phyloP scores from a whole-genome alignment of 225 moss, liverwort and hornwort genomes.

The Marchantia paleacea region DNA sequence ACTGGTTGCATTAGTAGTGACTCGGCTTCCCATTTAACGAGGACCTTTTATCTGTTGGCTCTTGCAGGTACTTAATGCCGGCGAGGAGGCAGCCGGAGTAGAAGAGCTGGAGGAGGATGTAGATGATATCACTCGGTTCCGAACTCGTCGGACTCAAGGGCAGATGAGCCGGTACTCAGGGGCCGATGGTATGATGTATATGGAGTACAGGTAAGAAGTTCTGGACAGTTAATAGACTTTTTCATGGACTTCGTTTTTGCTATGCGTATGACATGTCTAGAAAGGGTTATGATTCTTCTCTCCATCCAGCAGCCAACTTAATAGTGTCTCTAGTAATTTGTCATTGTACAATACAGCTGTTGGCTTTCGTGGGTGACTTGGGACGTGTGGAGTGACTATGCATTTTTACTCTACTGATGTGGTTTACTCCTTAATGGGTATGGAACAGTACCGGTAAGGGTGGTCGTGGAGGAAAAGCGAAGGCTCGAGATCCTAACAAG shows the following conservation, averaged over 20 bases:
- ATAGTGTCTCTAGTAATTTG: not conserved
- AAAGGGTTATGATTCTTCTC: too few relatives aligned
- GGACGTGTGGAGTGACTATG: too few relatives aligned
- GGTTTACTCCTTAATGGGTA: constrained; percentile 3
- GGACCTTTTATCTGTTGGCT: not conserved
- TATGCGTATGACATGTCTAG: too few relatives aligned
- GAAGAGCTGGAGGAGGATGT: constrained; percentile 90
- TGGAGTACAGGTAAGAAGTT: constrained; percentile 69
- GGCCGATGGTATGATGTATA: constrained; percentile 87
- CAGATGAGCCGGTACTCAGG: constrained; percentile 86
- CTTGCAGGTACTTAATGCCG: constrained; percentile 86
- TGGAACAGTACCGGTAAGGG: constrained; percentile 63
- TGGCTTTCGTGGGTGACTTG: too few relatives aligned
- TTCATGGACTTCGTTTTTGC: too few relatives aligned
- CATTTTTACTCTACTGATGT: not conserved
- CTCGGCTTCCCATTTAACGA: not conserved
- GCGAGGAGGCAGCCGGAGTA: constrained; percentile 81
- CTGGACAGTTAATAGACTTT: too few relatives aligned
- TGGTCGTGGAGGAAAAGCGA: constrained; percentile 51
- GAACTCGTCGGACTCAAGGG: constrained; percentile 65
- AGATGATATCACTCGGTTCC: constrained; percentile 78
- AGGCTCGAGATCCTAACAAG: constrained; percentile 80
- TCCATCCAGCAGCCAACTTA: not conserved
- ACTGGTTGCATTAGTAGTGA: not conserved
- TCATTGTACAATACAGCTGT: not conserved